Conservation (phyloP, 164 flowering plant species). For the Vitis riparia region DNA sequence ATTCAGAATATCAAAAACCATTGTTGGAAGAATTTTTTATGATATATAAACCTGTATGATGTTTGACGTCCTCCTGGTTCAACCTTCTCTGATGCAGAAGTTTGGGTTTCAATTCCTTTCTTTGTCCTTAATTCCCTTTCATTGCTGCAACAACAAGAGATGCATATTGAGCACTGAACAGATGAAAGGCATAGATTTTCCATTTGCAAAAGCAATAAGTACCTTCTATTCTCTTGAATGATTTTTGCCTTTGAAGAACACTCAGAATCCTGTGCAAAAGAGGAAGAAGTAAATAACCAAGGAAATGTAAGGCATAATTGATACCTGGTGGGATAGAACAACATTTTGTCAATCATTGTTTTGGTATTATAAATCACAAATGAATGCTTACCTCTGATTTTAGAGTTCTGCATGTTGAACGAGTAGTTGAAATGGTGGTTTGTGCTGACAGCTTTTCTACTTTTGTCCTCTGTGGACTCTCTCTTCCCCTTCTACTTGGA, state of each 20-base stretch:
- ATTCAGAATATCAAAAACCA: background rate
- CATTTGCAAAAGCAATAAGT: conserved; percentile 1
- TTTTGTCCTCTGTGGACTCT: conserved; percentile 24
- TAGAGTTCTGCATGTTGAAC: conserved; percentile 14
- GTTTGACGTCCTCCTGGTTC: conserved; percentile 27
- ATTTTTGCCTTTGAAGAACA: conserved; percentile 25
- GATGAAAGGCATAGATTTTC: background rate
- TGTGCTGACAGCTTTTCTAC: conserved; percentile 28
- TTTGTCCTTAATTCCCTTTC: conserved; percentile 33
- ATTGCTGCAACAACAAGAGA: conserved; percentile 20
- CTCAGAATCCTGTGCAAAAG: conserved; percentile 33
- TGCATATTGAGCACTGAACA: background rate
- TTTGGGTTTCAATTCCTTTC: conserved; percentile 27
- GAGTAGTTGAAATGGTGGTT: conserved; percentile 14
- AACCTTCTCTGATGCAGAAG: conserved; percentile 25
- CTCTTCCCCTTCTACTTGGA: conserved; percentile 29
- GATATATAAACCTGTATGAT: conserved; percentile 41
- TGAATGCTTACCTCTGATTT: conserved; percentile 35
- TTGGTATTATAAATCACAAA: background rate
- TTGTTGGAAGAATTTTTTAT: background rate
- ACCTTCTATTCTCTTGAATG: conserved; percentile 45
- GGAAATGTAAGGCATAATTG: background rate
- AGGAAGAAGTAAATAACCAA: background rate
- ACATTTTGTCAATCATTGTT: too few relatives aligned
- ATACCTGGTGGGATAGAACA: too few relatives aligned